Evolutionary conservation across 2,329 filamentous ascomycete genomes (phyloP), one percentile per base, ranked within the genome.

Genomic region (Aspergillus versicolor): DNA sequence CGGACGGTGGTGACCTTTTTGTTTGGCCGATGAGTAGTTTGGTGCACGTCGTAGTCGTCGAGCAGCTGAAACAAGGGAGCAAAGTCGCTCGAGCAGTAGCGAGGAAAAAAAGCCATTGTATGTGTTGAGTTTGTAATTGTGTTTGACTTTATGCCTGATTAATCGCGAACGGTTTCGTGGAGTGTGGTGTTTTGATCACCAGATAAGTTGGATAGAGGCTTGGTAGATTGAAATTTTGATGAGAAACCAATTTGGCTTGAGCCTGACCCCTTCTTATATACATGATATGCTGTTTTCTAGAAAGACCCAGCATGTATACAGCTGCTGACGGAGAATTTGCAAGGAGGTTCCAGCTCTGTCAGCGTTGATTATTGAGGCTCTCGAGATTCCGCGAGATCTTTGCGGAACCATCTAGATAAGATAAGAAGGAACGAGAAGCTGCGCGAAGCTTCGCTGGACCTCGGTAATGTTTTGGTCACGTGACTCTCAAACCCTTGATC

Each of bases 1-100:
- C 51, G 70, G 59, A 65, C 63, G 38, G 60, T 42, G 34, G 51
- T 62, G 47, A 54, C 43, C 24, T 61, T 51, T 34, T 49, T 63
- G 40, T 30, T 52, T 50, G 52, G 61, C 42, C 65, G 60, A 45
- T 63, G 55, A 46, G 45, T 54, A 47, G 69, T 57, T 42, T 69
- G 69, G 66, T 73, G 69, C 65, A 63, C 54, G 61, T 75, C 68
- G 54, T 75, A 75, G 65, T 76, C 73, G 46, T 78, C 75, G 49
- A 79, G 67, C 22, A 79, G 68, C 44, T 69, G 73, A 67, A 79
- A 75, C 55, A 79, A 67, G 12, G 76, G 75, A 44, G 67, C 59
- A 57, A 78, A 70, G 54, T 77, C 73, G 52, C 65, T 59, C 12
- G 67, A 61, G 54, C 73, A 65, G 54, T 73, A 65, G 59, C 68